A percentile compares a stretch with the other conserved stretches of the same genome.
Conservation (phyloP, 1,284 basidiomycete genomes). For the Apiotrichum gamsii region DNA sequence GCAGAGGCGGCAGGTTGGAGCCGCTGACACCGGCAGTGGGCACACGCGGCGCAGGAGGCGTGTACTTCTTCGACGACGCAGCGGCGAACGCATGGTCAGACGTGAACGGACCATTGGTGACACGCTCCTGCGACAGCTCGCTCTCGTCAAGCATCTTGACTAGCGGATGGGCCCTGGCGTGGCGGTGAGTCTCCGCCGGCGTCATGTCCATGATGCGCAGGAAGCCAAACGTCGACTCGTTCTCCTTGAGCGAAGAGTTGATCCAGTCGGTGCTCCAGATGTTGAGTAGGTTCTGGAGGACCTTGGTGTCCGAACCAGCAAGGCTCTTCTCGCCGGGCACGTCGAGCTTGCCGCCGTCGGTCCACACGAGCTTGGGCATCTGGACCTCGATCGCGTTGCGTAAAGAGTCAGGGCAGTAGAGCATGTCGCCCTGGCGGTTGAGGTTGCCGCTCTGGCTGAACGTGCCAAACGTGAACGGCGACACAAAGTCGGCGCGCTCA, state of each 20-base stretch:
- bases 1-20: conserved; percentile 26
- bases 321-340: conserved; percentile 59
- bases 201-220: conserved; percentile 62
- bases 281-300: conserved; percentile 69
- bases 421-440: conserved; percentile 74
- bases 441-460: conserved; percentile 79
- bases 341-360: conserved; percentile 68
- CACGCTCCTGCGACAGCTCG: conserved; percentile 12
- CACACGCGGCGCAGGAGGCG: conserved; percentile 44
- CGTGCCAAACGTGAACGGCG: conserved; percentile 80
- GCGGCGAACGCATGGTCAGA: conserved; percentile 58
- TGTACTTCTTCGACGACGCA: conserved; percentile 31
- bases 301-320: conserved; percentile 57
- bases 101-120: conserved; percentile 38
- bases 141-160: conserved; percentile 20
- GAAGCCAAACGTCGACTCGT: conserved; percentile 63
- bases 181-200: conserved; percentile 57
- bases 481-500: conserved; percentile 90
- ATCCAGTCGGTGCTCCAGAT: conserved; percentile 88
- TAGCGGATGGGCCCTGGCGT: conserved; percentile 48
- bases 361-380: conserved; percentile 71
- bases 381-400: conserved; percentile 75
- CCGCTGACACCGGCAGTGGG: conserved; percentile 20
- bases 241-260: conserved; percentile 60
- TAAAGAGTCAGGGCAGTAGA: conserved; percentile 69